Evolutionary conservation across 495 filamentous ascomycete species (phyloP), one percentile per base, ranked within the genome.

Genomic region (Penicillium cataractarum): DNA sequence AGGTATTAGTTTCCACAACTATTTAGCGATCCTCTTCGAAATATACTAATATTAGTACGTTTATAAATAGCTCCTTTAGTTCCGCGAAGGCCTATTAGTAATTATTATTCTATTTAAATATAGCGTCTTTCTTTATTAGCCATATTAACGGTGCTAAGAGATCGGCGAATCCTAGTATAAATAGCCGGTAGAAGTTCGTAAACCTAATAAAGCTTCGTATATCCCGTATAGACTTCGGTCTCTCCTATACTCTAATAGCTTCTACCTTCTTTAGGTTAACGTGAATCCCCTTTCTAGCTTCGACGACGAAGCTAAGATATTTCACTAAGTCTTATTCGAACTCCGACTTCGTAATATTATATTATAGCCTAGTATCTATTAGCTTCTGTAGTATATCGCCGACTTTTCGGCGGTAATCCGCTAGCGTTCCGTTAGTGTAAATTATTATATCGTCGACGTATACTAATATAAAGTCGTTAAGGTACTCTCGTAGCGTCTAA

Each of bases 21-120:
- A 33, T 53, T 24, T 53, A 17, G 42, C 19, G 17, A 39, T 37
- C 33, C 17, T 56, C 37, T 40, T 56, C 22, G 32, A 56, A 56
- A 13, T 56, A 40, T 9, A 19, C 33, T 26, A 56, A 29, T 33
- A 56, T 56, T 27, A 29, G 22, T 40, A 24, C 27, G 27, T 56
- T 56, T 35, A 40, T 56, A 56, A 56, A 56, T 4, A 53, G 50
- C 19, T 33, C 24, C 24, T 53, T 53, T 53, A 53, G 50, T 17
- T 53, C 32, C 19, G 19, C 42, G 13, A 56, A 40, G 12, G 24
- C 50, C n/a, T 31, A 17, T 56, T 56, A 40, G 15, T 56, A 56
- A 6, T 39, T 42, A 42, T 56, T 22, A 42, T 39, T 22, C 33
- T 39, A 39, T 56, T 56, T 39, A 42, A 49, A 49, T 21, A 49